phyloP scores from a whole-genome alignment of 2,329 filamentous ascomycete species.

The Claviceps digitariae region DNA sequence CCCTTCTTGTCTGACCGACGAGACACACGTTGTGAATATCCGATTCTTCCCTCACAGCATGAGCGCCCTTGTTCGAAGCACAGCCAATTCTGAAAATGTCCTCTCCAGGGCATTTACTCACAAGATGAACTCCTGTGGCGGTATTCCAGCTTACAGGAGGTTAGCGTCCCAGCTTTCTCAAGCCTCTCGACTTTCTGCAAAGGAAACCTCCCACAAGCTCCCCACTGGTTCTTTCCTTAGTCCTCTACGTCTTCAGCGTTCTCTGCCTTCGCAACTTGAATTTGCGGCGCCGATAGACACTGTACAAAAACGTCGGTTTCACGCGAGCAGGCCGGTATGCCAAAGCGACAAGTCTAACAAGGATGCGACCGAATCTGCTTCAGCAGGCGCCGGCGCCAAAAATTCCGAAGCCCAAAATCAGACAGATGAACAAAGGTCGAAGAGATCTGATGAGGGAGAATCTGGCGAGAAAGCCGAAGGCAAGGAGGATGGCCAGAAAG shows the following conservation, averaged over 20 bases:
- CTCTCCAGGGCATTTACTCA: slow-evolving; percentile 28
- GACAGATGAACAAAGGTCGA: slow-evolving; percentile 29
- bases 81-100: slow-evolving; percentile 25
- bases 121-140: slow-evolving; percentile 22
- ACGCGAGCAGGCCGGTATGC: slow-evolving; percentile 16
- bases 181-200: slow-evolving; percentile 14
- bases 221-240: slow-evolving; percentile 18
- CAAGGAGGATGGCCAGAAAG: slow-evolving; percentile 17
- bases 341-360: slow-evolving; percentile 23
- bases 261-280: slow-evolving; percentile 20
- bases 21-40: slow-evolving; percentile 16
- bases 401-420: slow-evolving; percentile 22
- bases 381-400: slow-evolving; percentile 17
- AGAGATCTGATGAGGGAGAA: slow-evolving; percentile 26
- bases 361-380: slow-evolving; percentile 8
- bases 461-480: slow-evolving; percentile 34
- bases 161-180: slow-evolving; percentile 26
- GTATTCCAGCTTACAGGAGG: slow-evolving; percentile 34
- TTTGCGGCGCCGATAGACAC: slow-evolving; percentile 19
- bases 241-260: slow-evolving; percentile 32
- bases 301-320: slow-evolving; percentile 19
- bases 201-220: slow-evolving; percentile 14
- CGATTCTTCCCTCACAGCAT: slow-evolving; percentile 22
- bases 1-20: slow-evolving; percentile 13
- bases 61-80: slow-evolving; percentile 33